A percentile compares a stretch with the other conserved stretches of the same genome.
Evolutionary conservation across 208 protist genomes (phyloP).

Genomic region (Strigomonas culicis): DNA sequence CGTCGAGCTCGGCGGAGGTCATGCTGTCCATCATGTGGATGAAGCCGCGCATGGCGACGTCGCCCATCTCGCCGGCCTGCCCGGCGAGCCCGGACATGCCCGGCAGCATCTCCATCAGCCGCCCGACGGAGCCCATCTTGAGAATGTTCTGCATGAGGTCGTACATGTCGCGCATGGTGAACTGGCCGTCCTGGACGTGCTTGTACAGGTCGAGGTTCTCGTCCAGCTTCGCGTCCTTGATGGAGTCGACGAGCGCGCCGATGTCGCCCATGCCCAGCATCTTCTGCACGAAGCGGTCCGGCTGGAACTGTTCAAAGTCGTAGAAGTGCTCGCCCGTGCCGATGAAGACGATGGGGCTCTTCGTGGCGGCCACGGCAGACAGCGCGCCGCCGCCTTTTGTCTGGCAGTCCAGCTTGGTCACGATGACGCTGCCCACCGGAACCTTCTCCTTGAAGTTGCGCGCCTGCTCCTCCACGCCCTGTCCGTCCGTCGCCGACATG

Average conservation of each 20-base stretch:
- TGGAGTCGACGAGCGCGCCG: slow-evolving; percentile 84
- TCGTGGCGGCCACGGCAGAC: slow-evolving; percentile 96
- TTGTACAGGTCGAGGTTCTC: slow-evolving; percentile 87
- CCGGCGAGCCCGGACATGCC: slow-evolving; percentile 78
- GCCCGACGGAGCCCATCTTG: slow-evolving; percentile 93
- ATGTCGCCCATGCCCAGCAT: slow-evolving; percentile 98
- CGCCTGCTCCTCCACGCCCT: slow-evolving; percentile 96
- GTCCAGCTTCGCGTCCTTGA: slow-evolving; percentile 90
- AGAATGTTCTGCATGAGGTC: slow-evolving; percentile 95
- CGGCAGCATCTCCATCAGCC: slow-evolving; percentile 93
- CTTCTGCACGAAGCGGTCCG: slow-evolving; percentile 86
- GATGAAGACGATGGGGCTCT: slow-evolving; percentile 98
- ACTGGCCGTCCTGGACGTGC: slow-evolving; percentile 89
- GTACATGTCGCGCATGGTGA: slow-evolving; percentile 96
- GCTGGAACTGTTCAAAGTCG: slow-evolving; percentile 94
- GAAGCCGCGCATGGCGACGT: slow-evolving; percentile 85
- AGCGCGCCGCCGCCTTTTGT: slow-evolving; percentile 99
- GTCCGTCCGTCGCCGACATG: slow-evolving; percentile 97
- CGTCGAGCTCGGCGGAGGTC: slow-evolving; percentile 90
- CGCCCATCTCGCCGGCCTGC: slow-evolving; percentile 53
- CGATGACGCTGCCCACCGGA: slow-evolving; percentile 96
- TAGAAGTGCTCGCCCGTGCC: slow-evolving; percentile 98
- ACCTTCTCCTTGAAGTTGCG: slow-evolving; percentile 91
- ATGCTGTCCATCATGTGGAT: slow-evolving; percentile 97
- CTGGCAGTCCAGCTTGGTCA: slow-evolving; percentile 99